A percentile compares a stretch with the other conserved stretches of the same genome.
Conservation (phyloP, 2,329 filamentous ascomycete species). For the Cytospora mali region DNA sequence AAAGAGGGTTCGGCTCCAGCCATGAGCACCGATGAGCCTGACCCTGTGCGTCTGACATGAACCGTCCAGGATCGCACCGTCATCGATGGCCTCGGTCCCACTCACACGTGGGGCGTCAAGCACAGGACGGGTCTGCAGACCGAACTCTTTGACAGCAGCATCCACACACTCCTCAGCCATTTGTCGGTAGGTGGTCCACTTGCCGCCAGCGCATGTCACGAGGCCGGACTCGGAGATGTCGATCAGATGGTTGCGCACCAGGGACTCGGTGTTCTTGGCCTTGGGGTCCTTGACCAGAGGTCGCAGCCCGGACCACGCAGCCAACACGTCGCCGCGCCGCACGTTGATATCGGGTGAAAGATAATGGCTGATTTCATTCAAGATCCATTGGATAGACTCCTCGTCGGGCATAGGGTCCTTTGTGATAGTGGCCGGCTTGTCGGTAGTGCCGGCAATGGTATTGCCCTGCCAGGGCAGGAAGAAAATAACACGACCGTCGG, state of each 20-base stretch:
- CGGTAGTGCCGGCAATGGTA: slow-evolving; percentile 82
- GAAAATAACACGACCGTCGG: slow-evolving; percentile 85
- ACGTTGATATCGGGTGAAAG: slow-evolving; percentile 76
- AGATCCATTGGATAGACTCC: slow-evolving; percentile 80
- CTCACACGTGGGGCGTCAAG: slow-evolving; percentile 64
- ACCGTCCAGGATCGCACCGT: slow-evolving; percentile 71
- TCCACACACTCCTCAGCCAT: slow-evolving; percentile 88
- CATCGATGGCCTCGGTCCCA: slow-evolving; percentile 68
- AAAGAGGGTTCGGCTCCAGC: slow-evolving; percentile 85
- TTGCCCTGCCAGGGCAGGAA: slow-evolving; percentile 86
- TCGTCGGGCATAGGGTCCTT: slow-evolving; percentile 72
- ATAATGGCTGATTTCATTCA: slow-evolving; percentile 76
- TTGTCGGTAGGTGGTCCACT: slow-evolving; percentile 87
- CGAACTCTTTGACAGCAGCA: slow-evolving; percentile 70
- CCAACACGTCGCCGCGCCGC: slow-evolving; percentile 73
- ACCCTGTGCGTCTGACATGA: slow-evolving; percentile 75
- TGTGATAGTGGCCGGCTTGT: slow-evolving; percentile 70
- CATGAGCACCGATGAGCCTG: slow-evolving; percentile 75
- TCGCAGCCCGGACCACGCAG: slow-evolving; percentile 78
- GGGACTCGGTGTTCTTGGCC: slow-evolving; percentile 78
- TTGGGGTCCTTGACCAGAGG: slow-evolving; percentile 81
- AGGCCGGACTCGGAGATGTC: slow-evolving; percentile 74
- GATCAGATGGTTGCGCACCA: slow-evolving; percentile 81
- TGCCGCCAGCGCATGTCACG: slow-evolving; percentile 79
- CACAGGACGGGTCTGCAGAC: slow-evolving; percentile 56